Conservation (phyloP, 1,139 yeast species). For the Groenewaldozyma auringiensis region DNA sequence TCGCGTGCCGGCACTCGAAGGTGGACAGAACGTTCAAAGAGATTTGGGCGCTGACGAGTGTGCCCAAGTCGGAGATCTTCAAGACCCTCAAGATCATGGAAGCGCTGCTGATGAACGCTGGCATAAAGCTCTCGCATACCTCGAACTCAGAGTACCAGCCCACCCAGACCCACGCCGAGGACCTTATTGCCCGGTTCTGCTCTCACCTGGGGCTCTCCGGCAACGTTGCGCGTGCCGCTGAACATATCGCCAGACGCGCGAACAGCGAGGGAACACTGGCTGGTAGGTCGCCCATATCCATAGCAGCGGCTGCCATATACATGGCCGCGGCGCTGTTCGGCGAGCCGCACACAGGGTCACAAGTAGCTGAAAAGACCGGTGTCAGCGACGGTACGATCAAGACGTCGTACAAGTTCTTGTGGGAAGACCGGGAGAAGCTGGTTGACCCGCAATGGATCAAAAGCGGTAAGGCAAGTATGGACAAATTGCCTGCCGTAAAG, state of each 20-base stretch:
- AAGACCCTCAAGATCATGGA: slow-evolving; percentile 66
- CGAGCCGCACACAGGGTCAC: slow-evolving; percentile 54
- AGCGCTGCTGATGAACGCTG: slow-evolving; percentile 43
- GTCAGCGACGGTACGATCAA: slow-evolving; percentile 97
- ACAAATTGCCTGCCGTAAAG: slow-evolving; percentile 46
- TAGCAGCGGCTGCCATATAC: slow-evolving; percentile 95
- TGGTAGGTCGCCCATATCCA: slow-evolving; percentile 94
- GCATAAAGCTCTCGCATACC: slow-evolving; percentile 28
- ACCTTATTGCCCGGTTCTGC: slow-evolving; percentile 90
- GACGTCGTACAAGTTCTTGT: slow-evolving; percentile 79
- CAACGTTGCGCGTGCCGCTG: slow-evolving; percentile 88
- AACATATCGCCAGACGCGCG: slow-evolving; percentile 80
- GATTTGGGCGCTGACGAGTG: slow-evolving; percentile 90
- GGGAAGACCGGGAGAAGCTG: slow-evolving; percentile 62
- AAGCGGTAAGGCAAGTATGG: slow-evolving; percentile 55
- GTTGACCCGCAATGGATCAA: slow-evolving; percentile 71
- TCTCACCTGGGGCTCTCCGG: slow-evolving; percentile 85
- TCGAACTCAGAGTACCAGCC: slow-evolving; percentile 44
- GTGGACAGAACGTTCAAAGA: slow-evolving; percentile 95
- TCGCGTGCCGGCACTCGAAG: slow-evolving; percentile 91
- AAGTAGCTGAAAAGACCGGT: slow-evolving; percentile 90
- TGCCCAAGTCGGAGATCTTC: slow-evolving; percentile 91
- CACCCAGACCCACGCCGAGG: slow-evolving; percentile 88
- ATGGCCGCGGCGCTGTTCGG: slow-evolving; percentile 84
- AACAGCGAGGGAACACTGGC: slow-evolving; percentile 91